Evolutionary conservation across 1,139 yeast species (phyloP), one percentile per base, ranked within the genome.

Genomic region (Blastobotrys serpentis): DNA sequence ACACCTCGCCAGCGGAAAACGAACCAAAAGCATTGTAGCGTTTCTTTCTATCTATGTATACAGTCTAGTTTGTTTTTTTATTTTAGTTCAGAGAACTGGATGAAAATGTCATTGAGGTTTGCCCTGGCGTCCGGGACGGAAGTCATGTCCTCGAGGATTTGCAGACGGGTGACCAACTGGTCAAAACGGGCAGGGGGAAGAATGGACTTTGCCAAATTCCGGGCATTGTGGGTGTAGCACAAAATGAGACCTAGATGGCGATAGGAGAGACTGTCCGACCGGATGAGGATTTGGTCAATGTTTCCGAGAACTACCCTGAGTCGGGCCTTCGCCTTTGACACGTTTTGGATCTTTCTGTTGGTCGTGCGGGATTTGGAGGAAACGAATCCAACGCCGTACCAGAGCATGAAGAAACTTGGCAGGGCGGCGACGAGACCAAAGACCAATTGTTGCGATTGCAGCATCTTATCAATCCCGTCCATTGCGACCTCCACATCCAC

Each of bases 401-500:
- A 59, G 4, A 59, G 50, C 23, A 56, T 54, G 2, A 56, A 60
- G 17, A 68, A 44, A 3, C 70, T 63, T 0, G 98, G 98, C 41
- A 92, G 78, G 4, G 94, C 82, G 1, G 97, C 95, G 19, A 92
- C 86, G 34, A 87, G 73, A 1, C 96, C 97, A 70, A 92, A 88
- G 19, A 92, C 94, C 46, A 92, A 76, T 64, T 92, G 96, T 69
- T 92, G 98, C 41, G 94, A 84, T 65, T 88, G 85, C 48, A 92
- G 75, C 56, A 92, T 72, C 64, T 86, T 84, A 67, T 92, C 98
- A 54, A 92, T 90, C 6, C 98, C 98, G 58, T 77, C 81, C 53
- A 92, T 78, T 0, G 96, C 98, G 6, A 89, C 73, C 29, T 87
- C 92, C 2, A 96, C 96, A 64, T 92, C 98, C 11, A 92, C 97